phyloP scores from a whole-genome alignment of 148 eudicot species.

The Amaranthus hypochondriacus region DNA sequence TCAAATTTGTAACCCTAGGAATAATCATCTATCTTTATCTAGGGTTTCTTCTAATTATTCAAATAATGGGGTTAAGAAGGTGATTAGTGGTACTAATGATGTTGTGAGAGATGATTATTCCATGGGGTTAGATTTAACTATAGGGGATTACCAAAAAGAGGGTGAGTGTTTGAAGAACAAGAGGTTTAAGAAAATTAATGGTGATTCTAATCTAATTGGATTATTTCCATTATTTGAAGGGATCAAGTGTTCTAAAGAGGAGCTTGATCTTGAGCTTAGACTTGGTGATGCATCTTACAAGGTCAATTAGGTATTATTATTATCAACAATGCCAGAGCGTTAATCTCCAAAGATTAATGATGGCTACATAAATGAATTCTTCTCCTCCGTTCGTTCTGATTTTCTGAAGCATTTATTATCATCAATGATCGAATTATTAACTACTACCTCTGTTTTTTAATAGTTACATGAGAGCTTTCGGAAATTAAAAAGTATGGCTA shows the following conservation, averaged over 20 bases:
- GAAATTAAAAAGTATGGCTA: no score
- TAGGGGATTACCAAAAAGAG: neutral
- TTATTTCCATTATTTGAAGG: slow-evolving; percentile 19
- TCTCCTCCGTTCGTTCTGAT: no score
- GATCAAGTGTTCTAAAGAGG: slow-evolving; percentile 27
- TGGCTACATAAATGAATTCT: no score
- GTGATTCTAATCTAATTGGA: slow-evolving; percentile 6
- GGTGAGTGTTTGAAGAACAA: slow-evolving; percentile 23
- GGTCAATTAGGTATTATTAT: slow-evolving; percentile 7
- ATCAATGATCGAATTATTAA: no score
- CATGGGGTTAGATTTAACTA: slow-evolving; percentile 27
- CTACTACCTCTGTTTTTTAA: no score
- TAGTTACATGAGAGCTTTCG: no score
- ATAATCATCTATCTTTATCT: slow-evolving; percentile 14
- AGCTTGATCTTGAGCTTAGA: slow-evolving; percentile 85
- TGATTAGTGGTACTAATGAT: slow-evolving; percentile 1
- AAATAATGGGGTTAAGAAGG: slow-evolving; percentile 12
- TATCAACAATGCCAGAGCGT: no score
- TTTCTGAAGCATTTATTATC: no score
- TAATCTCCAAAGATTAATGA: no score
- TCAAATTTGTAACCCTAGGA: slow-evolving; percentile 19
- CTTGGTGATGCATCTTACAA: slow-evolving; percentile 45
- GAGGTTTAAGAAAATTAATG: slow-evolving; percentile 35
- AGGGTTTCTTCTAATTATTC: slow-evolving; percentile 11
- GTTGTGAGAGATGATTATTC: slow-evolving; percentile 19